Conservation (phyloP, 495 filamentous ascomycete species). For the Aspergillus conjunctus region DNA sequence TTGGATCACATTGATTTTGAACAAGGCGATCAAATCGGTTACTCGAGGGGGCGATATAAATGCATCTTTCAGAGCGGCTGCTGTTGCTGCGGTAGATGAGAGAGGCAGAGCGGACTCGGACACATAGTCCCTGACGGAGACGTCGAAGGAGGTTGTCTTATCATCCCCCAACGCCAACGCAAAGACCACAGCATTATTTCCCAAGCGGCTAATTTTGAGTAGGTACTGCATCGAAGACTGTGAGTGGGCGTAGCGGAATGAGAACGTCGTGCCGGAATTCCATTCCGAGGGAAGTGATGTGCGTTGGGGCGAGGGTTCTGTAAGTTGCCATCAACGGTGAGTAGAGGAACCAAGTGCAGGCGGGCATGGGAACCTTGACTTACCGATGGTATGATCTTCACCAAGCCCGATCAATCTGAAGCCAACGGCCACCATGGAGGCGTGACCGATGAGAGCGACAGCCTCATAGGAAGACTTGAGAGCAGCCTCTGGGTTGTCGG, state of each 20-base stretch:
- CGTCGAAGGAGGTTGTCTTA: slow-evolving; percentile 73
- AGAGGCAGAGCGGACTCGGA: slow-evolving; percentile 61
- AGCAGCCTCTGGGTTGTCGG: slow-evolving; percentile 40
- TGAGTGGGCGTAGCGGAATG: slow-evolving; percentile 87
- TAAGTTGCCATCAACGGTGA: neutral
- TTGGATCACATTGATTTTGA: slow-evolving; percentile 79
- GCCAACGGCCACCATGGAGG: slow-evolving; percentile 75
- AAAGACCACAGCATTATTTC: slow-evolving; percentile 78
- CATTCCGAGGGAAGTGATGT: slow-evolving; percentile 71
- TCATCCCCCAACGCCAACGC: slow-evolving; percentile 80
- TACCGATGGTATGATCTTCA: slow-evolving; percentile 74
- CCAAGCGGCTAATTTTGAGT: slow-evolving; percentile 78
- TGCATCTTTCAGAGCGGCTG: slow-evolving; percentile 58
- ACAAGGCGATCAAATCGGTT: slow-evolving; percentile 62
- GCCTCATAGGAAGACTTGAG: slow-evolving; percentile 82
- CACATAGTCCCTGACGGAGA: slow-evolving; percentile 75
- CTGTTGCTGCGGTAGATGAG: slow-evolving; percentile 40
- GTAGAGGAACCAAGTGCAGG: neutral
- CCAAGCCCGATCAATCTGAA: slow-evolving; percentile 82
- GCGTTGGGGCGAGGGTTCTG: slow-evolving; percentile 54
- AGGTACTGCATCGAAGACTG: slow-evolving; percentile 87
- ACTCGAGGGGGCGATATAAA: slow-evolving; percentile 76
- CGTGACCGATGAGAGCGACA: slow-evolving; percentile 81
- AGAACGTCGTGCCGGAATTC: slow-evolving; percentile 70
- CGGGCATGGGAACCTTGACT: slow-evolving; percentile 5